phyloP scores from a whole-genome alignment of 2,329 filamentous ascomycete genomes.

The Ampelomyces quisqualis region DNA sequence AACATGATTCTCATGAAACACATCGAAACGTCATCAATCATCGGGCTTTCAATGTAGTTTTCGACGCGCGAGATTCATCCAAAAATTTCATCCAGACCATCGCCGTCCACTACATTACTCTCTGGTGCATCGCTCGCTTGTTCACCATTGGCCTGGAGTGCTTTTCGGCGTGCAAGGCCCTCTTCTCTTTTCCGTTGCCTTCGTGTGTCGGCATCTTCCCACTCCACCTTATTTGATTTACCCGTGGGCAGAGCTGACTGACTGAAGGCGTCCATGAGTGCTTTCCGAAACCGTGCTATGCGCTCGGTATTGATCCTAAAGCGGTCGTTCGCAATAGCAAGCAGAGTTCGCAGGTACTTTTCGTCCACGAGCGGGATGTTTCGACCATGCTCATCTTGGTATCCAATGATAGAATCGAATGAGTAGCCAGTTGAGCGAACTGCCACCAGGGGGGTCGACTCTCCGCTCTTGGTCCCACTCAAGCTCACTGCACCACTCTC shows the following conservation, averaged over 20 bases:
- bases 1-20: too few species aligned
- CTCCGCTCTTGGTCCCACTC: slow-evolving; percentile 39
- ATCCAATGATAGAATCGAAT: slow-evolving; percentile 79
- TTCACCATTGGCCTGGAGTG: slow-evolving; percentile 13
- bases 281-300: slow-evolving; percentile 63
- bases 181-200: slow-evolving; percentile 46
- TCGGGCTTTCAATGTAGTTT: too few species aligned
- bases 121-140: background rate
- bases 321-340: slow-evolving; percentile 71
- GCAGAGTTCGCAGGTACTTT: slow-evolving; percentile 66
- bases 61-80: background rate
- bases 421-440: slow-evolving; percentile 80
- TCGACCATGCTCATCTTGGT: slow-evolving; percentile 41
- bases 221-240: slow-evolving; percentile 29
- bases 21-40: too few species aligned
- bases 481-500: slow-evolving; percentile 83
- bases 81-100: slow-evolving; percentile 4
- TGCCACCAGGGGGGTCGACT: slow-evolving; percentile 72
- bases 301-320: slow-evolving; percentile 69
- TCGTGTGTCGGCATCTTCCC: slow-evolving; percentile 45
- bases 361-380: slow-evolving; percentile 59
- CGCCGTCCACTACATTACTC: background rate
- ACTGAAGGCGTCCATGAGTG: slow-evolving; percentile 46
- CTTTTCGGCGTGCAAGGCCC: slow-evolving; percentile 54
- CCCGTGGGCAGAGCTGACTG: background rate